Evolutionary conservation across 345 rosid genomes (phyloP).

Genomic region (Gossypium arboreum): DNA sequence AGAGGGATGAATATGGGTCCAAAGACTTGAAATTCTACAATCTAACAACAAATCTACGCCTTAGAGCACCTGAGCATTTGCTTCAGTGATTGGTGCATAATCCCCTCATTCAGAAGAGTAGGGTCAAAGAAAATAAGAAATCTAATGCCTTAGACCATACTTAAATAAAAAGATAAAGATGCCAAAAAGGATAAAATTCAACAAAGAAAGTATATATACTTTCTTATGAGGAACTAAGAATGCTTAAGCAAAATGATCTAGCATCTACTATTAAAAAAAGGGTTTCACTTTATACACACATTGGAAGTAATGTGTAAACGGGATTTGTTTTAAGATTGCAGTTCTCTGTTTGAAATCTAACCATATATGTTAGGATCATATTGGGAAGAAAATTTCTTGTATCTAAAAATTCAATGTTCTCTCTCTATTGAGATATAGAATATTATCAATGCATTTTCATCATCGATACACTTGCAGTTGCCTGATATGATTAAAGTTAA

Average conservation of each 20-base stretch:
- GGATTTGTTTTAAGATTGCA: background rate
- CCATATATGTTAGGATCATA: background rate
- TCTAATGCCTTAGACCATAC: background rate
- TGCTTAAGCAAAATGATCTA: background rate
- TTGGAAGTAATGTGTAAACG: background rate
- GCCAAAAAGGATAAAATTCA: background rate
- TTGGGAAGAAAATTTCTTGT: background rate
- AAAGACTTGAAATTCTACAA: background rate
- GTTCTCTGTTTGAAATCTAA: background rate
- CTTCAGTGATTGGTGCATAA: background rate
- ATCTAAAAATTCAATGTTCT: background rate
- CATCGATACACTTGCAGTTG: background rate
- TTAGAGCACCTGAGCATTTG: background rate
- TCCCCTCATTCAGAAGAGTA: background rate
- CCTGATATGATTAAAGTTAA: background rate
- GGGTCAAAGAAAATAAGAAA: background rate
- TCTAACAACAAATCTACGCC: background rate
- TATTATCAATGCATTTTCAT: background rate
- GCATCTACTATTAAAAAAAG: background rate
- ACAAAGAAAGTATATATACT: background rate
- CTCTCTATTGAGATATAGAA: background rate
- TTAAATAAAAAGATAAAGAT: background rate
- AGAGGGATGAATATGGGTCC: background rate
- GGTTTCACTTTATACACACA: background rate
- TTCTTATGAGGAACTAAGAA: background rate